phyloP scores from a whole-genome alignment of 2,329 filamentous ascomycete genomes.

The Xylariaceae sp. region DNA sequence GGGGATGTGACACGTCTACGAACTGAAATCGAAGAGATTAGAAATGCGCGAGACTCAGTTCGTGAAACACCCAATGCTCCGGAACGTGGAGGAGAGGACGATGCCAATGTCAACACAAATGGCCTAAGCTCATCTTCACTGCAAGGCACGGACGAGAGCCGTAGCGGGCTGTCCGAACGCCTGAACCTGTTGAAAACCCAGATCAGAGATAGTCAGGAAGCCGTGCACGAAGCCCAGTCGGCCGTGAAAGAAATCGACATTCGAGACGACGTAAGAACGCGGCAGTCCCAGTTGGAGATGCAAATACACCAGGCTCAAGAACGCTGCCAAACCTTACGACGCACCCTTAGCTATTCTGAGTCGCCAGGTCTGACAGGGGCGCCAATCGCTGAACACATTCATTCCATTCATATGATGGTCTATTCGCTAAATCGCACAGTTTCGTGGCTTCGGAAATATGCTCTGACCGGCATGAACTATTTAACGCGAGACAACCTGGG shows the following conservation, averaged over 20 bases:
- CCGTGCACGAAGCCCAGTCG: conserved; percentile 7
- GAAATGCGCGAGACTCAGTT: background rate
- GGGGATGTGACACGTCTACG: conserved; percentile 6
- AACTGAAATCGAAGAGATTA: conserved; percentile 7
- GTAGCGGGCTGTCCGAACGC: no score
- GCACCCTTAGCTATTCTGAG: background rate
- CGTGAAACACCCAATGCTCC: background rate
- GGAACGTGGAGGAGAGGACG: no score
- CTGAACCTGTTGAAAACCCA: background rate
- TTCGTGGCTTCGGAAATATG: conserved; percentile 4
- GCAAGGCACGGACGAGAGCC: no score
- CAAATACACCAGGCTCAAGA: background rate
- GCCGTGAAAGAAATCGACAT: conserved; percentile 7
- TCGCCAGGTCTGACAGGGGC: background rate
- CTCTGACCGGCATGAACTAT: background rate
- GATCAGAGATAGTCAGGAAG: conserved; percentile 7
- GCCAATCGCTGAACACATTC: conserved; percentile 1
- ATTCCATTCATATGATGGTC: conserved; percentile 1
- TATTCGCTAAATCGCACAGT: conserved; percentile 2
- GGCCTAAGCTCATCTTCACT: no score
- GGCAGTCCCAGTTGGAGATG: background rate
- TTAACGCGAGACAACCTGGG: background rate
- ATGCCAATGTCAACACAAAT: no score
- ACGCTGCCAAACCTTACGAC: conserved; percentile 1
- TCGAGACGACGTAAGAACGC: background rate